phyloP scores from a whole-genome alignment of 345 rosid genomes.

The Psidium guajava region DNA sequence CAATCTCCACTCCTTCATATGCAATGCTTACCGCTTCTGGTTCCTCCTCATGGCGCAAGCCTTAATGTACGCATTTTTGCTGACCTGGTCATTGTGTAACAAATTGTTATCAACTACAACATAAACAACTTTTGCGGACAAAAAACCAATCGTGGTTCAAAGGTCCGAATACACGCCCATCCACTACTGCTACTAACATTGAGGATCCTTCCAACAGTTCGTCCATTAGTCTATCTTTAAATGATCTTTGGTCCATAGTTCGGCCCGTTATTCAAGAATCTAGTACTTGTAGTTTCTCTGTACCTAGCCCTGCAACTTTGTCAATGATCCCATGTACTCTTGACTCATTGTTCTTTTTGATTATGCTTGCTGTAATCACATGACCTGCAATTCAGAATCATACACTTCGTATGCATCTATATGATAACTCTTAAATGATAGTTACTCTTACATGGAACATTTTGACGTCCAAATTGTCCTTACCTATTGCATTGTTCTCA shows the following conservation, averaged over 20 bases:
- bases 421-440: not conserved
- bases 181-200: not conserved
- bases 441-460: not conserved
- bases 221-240: too few relatives aligned
- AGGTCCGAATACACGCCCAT: not conserved
- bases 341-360: not conserved
- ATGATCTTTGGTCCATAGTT: not conserved
- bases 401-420: not conserved
- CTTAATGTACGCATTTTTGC: too few relatives aligned
- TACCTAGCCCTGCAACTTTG: not conserved
- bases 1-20: not conserved
- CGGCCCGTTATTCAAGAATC: not conserved
- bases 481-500: not conserved
- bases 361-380: not conserved
- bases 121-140: not conserved
- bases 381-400: not conserved
- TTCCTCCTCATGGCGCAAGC: not conserved
- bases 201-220: not conserved
- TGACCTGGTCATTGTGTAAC: not conserved
- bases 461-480: not conserved
- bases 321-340: not conserved
- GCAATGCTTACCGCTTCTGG: not conserved
- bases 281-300: not conserved
- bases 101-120: not conserved
- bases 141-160: too few relatives aligned